Evolutionary conservation across 225 moss, liverwort and hornwort species (phyloP), one percentile per base, ranked within the genome.

Genomic region (Takakia lepidozioides): DNA sequence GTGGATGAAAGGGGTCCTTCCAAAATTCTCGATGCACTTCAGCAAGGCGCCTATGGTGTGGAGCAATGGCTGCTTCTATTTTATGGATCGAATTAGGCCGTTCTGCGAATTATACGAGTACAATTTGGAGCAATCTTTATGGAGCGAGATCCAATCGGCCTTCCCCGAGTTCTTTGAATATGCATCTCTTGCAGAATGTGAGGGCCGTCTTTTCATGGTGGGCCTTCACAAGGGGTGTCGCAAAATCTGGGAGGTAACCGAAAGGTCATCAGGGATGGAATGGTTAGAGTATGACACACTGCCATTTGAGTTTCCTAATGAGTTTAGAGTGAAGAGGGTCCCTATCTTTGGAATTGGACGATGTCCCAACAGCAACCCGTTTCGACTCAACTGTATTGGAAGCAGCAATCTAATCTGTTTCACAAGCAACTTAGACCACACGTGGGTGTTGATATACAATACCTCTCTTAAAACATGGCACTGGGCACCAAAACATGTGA

Each of bases 71-170:
- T 34, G 49, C 38, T 48, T 69, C 10, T 74, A 61, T 52, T 65
- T 74, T 57, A 61, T 65, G 74, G 74, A 74, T 44, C 56, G 60
- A 47, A 58, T 74, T 23, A 52, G 49, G 20, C 74, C 74, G 6
- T 74, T 46, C 35, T 65, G 61, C 49, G 69, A 65, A 19, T n/a
- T 69, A 4, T 50, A 69, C 39, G 61, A 49, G 10, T 65, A 57
- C 28, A 46, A 65, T 43, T 5, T 65, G 26, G 52, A 69, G 34
- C 56, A 57, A 19, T 65, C 39, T 43, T 39, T 39, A 5, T 74
- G 74, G 74, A 56, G 49, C 40, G 65, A 69, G 57, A 56, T 74
- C 9, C 61, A 58, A 48, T 19, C 34, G 25, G 18, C 46, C 13
- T 30, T 28, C 14, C 49, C 57, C 15, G 48, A 29, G 11, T 61